Base-by-base conservation (phyloP, 768 basidiomycete genomes). In the Boletus vermiculosoides region DNA sequence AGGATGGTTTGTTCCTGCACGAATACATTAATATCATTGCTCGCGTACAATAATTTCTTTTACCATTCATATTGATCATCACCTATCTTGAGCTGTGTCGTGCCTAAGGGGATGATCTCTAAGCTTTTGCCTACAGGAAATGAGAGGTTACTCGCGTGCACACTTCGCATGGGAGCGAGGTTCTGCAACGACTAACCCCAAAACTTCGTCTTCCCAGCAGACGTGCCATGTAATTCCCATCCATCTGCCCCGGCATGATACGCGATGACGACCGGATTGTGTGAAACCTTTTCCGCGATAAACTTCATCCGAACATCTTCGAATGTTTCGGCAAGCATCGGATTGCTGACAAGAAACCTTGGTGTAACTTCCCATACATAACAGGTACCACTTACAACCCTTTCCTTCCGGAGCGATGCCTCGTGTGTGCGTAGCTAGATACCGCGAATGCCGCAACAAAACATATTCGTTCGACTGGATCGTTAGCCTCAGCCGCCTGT, bases 261-360 rank as follows among this genome's bases (percentile, higher is more conserved):
- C 4, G 91, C 92, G 65, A 93, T 83, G 64, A 93, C 78, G 39
- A 94, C 80, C 13, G 92, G 92, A 63, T 90, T 86, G 67, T 94
- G 92, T 39, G 82, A 82, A 60, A 92, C 91, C 76, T 94, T 94
- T 74, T 94, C 92, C 45, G 90, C 87, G 50, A 94, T 80, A 66
- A 93, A 90, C 55, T 82, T 85, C 83, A 90, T 86, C 42, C 90
- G 83, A 45, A 77, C 65, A 60, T 92, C 88, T 71, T 95, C 92
- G 58, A 89, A 95, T 2, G 92, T 94, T 72, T 95, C 92, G 4
- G 83, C 89, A 47, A 93, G 81, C 84, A 94, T 86, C 1, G 92
- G 92, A 61, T 92, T 94, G 63, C 90, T 93, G 63, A n/a, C 47
- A 44, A 57, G 34, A 58, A 59, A 54, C 45, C 34, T 50, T n/a